A percentile compares a stretch with the other conserved stretches of the same genome.
Conservation (phyloP, 495 filamentous ascomycete species). For the Ascodesmis nigricans region DNA sequence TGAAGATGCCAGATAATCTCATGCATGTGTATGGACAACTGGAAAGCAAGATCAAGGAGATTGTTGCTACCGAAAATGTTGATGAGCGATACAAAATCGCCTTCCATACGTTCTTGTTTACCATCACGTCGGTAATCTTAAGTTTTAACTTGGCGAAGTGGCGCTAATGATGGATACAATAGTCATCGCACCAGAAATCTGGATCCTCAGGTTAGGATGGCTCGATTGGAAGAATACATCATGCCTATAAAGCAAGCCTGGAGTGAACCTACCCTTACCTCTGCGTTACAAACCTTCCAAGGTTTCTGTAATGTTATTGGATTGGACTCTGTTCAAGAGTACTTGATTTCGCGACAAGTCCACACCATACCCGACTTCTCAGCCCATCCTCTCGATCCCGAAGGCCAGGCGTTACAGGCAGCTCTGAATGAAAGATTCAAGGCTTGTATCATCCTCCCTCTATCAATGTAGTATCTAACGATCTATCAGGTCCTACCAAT, state of each 20-base stretch:
- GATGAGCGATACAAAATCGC: conserved; percentile 36
- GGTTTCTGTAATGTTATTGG: conserved; percentile 63
- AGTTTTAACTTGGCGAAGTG: background rate
- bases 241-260: conserved; percentile 58
- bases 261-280: conserved; percentile 46
- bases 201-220: conserved; percentile 38
- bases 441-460: conserved; percentile 23
- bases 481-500: conserved; percentile 44
- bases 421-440: conserved; percentile 53
- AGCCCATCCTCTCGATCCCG: conserved; percentile 44
- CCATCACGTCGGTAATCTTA: conserved; percentile 46
- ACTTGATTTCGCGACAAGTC: conserved; percentile 47
- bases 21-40: conserved; percentile 72
- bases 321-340: conserved; percentile 56
- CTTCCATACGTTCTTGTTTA: conserved; percentile 65
- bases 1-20: conserved; percentile 75
- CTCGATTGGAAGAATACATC: conserved; percentile 49
- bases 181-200: conserved; percentile 63
- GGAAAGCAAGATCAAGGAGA: conserved; percentile 59
- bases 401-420: conserved; percentile 56
- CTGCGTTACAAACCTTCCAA: conserved; percentile 48
- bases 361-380: conserved; percentile 71
- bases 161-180: conserved; percentile 9
- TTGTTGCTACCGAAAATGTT: conserved; percentile 45
- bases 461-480: background rate